phyloP scores from a whole-genome alignment of 1,284 basidiomycete genomes.

The Leccinum pachyderme region DNA sequence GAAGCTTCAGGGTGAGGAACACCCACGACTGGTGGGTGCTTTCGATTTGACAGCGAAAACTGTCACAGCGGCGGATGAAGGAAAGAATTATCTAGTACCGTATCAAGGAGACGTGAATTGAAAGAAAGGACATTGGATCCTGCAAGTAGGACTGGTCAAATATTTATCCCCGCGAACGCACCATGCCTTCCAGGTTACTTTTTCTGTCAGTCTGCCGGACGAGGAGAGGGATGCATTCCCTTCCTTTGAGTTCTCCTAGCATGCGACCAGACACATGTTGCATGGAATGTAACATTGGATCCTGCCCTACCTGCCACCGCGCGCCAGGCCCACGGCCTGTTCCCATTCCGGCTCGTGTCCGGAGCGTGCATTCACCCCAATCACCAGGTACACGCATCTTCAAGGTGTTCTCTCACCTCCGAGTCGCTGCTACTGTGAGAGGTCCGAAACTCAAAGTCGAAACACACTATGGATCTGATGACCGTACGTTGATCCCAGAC shows the following conservation, averaged over 20 bases:
- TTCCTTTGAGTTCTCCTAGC: too few species aligned
- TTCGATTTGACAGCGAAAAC: too few species aligned
- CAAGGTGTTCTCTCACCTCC: background rate
- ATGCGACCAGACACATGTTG: too few species aligned
- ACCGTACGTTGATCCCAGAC: slow-evolving; percentile 8
- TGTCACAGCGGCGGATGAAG: too few species aligned
- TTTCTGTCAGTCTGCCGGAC: too few species aligned
- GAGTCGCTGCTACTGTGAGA: too few species aligned
- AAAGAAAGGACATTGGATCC: background rate
- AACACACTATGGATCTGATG: slow-evolving; percentile 14
- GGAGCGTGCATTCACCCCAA: background rate
- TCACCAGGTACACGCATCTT: background rate
- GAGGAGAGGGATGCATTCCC: too few species aligned
- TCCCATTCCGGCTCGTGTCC: background rate
- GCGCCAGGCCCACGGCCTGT: background rate
- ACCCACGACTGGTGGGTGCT: too few species aligned
- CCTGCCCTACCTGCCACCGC: background rate
- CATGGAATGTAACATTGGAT: too few species aligned
- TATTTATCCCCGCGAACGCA: background rate
- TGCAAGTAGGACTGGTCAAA: too few species aligned
- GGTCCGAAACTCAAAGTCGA: background rate
- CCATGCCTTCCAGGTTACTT: too few species aligned
- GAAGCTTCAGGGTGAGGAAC: too few species aligned
- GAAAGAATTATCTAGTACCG: background rate
- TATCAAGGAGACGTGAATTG: background rate